Evolutionary conservation across 2,329 filamentous ascomycete species (phyloP).

Genomic region (Madurella mycetomatis): DNA sequence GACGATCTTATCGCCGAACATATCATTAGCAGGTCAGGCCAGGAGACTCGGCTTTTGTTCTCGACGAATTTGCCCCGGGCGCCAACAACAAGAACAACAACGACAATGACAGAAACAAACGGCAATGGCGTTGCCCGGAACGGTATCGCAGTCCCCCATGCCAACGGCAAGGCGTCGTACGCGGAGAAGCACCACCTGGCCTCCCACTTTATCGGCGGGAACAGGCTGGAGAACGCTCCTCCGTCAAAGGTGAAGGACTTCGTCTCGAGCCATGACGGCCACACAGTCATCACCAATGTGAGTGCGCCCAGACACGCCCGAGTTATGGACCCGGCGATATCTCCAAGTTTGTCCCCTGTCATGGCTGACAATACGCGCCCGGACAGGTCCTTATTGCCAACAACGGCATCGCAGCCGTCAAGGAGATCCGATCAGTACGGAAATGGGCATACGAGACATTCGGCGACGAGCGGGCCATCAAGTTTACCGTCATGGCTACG

Average conservation of each 20-base stretch:
- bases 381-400: conserved; percentile 92
- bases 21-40: conserved; percentile 7
- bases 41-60: conserved; percentile 1
- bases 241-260: conserved; percentile 94
- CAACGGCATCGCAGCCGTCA: conserved; percentile 99
- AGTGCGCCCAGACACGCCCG: conserved; percentile 35
- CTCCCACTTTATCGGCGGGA: conserved; percentile 95
- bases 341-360: not conserved
- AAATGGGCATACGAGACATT: conserved; percentile 99
- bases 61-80: conserved; percentile 7
- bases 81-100: conserved; percentile 31
- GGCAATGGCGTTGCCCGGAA: conserved; percentile 37
- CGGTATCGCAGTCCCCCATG: conserved; percentile 47
- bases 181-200: conserved; percentile 78
- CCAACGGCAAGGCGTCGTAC: conserved; percentile 62
- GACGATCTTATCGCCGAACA: conserved; percentile 9
- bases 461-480: conserved; percentile 94
- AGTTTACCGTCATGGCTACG: conserved; percentile 99
- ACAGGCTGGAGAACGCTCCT: conserved; percentile 74
- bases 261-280: conserved; percentile 80
- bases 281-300: conserved; percentile 98
- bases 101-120: conserved; percentile 49
- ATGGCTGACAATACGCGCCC: conserved; percentile 7
- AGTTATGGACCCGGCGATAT: not conserved
- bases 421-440: conserved; percentile 97